Base-by-base conservation (phyloP, 257 asterid genomes). In the Mentha longifolia region DNA sequence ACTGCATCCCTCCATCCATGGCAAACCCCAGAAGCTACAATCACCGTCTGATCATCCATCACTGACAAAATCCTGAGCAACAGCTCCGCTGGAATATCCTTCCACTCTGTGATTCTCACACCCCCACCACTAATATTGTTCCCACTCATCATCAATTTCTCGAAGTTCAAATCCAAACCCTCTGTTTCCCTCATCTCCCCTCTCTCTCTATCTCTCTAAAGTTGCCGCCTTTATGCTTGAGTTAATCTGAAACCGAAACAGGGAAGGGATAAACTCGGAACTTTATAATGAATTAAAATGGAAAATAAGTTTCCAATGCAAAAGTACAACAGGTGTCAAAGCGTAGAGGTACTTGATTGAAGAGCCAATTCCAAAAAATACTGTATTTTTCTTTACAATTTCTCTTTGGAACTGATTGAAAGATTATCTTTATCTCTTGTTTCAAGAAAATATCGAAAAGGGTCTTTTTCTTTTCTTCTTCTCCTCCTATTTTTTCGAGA, bases 1-100 rank as follows among this genome's bases (percentile, higher is more conserved):
- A 94, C 65, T 9, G 98, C 92, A 71, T 94, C 99, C 80, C 96
- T 91, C 99, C 99, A 94, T 43, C 95, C 99, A 82, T 80, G 86
- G 41, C 99, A 94, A 63, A 94, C 98, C 78, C 90, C 98, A 83
- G 98, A 94, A 78, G 97, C 97, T 50, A 89, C 88, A 67, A 94
- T 72, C 82, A 83, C 95, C 82, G 95, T 84, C 81, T 68, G 92
- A 94, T 89, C 96, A 88, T 91, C 96, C 71, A 88, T 88, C 66
- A 91, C 85, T 5, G 90, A 80, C 51, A 87, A 77, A 78, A 94
- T 89, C 88, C 96, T 85, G 77, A 88, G 67, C 84, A 94, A 76
- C 70, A 94, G 77, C 87, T 94, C 99, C 72, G 79, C 84, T 0
- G 99, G 99, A 37, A 91, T 91, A 77, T 94, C 98, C 61, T 94